These are phyloP conservation scores for Colletotrichum chlorophyti DNA, from an alignment of 2,329 filamentous ascomycete genomes.

Conservation along the genomic window DNA sequence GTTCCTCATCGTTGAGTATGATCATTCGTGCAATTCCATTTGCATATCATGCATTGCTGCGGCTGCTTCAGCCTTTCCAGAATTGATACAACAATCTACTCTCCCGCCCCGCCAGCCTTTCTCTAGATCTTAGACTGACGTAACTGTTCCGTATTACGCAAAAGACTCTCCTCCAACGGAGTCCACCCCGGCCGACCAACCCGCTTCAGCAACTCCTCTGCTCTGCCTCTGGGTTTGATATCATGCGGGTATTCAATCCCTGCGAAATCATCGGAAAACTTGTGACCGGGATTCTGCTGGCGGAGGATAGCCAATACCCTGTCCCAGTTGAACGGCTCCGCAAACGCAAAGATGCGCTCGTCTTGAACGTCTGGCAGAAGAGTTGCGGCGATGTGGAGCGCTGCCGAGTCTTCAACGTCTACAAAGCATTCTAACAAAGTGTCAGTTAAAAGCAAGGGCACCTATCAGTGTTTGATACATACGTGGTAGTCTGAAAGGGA, in stretches of 20 bases:
- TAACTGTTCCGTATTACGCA: background rate
- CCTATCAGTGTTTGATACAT: no score
- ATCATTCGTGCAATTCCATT: no score
- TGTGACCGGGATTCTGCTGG: constrained; percentile 25
- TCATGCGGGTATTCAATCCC: constrained; percentile 11
- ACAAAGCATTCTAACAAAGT: constrained; percentile 54
- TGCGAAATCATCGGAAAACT: constrained; percentile 32
- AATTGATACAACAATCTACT: no score
- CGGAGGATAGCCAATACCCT: constrained; percentile 40
- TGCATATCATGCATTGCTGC: no score
- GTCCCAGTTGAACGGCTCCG: constrained; percentile 53
- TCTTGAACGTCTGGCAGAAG: constrained; percentile 51
- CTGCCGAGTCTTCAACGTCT: constrained; percentile 54
- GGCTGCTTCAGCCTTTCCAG: no score
- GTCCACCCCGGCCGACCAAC: background rate
- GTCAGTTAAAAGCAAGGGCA: constrained; percentile 36
- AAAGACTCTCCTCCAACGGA: background rate
- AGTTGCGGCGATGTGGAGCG: constrained; percentile 58
- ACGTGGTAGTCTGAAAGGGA: background rate
- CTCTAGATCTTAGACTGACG: background rate
- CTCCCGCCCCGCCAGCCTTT: no score
- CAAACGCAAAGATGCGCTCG: constrained; percentile 62
- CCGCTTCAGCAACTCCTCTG: background rate
- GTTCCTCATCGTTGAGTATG: no score
- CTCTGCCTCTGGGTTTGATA: background rate